Percentiles rank a stretch among this genome's conserved stretches.
These are phyloP conservation scores for Entomortierella chlamydospora DNA, from an alignment of 192 early-diverging fungal species.

Conservation along the genomic window DNA sequence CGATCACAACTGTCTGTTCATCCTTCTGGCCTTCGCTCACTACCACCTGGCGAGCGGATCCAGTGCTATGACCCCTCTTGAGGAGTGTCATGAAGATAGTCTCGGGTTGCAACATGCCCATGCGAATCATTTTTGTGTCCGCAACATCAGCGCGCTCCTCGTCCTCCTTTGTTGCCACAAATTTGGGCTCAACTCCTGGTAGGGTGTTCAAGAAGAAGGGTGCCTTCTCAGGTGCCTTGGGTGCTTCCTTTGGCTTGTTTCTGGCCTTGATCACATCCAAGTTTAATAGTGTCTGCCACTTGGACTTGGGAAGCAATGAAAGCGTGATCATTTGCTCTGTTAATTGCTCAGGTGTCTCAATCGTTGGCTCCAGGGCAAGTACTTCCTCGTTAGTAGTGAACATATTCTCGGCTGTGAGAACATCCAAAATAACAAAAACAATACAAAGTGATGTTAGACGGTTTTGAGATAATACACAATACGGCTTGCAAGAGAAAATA, in stretches of 20 bases:
- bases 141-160: slow-evolving; percentile 40
- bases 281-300: slow-evolving; percentile 93
- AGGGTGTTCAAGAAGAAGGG: slow-evolving; percentile 95
- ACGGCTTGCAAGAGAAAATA: background rate
- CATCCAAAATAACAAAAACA: no score
- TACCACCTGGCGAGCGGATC: slow-evolving; percentile 48
- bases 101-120: slow-evolving; percentile 64
- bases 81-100: slow-evolving; percentile 73
- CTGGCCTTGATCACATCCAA: slow-evolving; percentile 93
- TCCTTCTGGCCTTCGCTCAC: slow-evolving; percentile 12
- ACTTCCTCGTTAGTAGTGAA: slow-evolving; percentile 47
- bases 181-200: slow-evolving; percentile 76
- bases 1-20: slow-evolving; percentile 7
- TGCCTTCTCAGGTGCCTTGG: slow-evolving; percentile 89
- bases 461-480: background rate
- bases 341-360: slow-evolving; percentile 66
- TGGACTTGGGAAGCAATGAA: slow-evolving; percentile 81
- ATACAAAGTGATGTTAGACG: background rate
- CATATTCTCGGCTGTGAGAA: slow-evolving; percentile 38
- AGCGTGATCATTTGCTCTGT: slow-evolving; percentile 89
- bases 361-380: slow-evolving; percentile 41
- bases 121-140: slow-evolving; percentile 55
- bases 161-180: slow-evolving; percentile 61
- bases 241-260: slow-evolving; percentile 90
- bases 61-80: slow-evolving; percentile 57